Evolutionary conservation across 2,329 filamentous ascomycete species (phyloP), one percentile per base, ranked within the genome.

Genomic region (Scorias spongiosa): DNA sequence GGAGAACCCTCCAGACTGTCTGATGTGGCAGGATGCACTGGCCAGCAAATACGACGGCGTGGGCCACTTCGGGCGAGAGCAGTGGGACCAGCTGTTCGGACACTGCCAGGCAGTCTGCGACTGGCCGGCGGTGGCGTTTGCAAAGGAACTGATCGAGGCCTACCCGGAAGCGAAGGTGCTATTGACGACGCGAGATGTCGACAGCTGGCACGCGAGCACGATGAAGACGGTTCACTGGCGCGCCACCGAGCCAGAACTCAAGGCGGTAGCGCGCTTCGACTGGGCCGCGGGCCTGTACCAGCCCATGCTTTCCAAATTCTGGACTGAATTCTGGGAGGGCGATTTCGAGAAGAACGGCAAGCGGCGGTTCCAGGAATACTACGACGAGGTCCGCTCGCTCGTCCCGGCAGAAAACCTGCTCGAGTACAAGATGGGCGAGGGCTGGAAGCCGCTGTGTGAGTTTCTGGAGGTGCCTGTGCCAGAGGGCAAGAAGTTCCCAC

Each of bases 151-250:
- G 48, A 79, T 83, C 49, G 74, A 79, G 55, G 76, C 78, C 12
- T 84, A 84, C 57, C 80, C 80, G 1, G 76, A 83, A 44, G 80
- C 80, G 46, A 84, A 84, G 62, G 74, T 84, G 43, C 71, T 85
- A 41, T 66, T 84, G 49, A 80, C 77, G 11, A 78, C 72, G 45
- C 72, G 79, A 39, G 76, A 81, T 45, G 74, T 81, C 32, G 69
- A 82, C 58, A 73, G 74, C 36, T 83, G 79, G 76, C 67, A 72
- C 53, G 65, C 66, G 48, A 72, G 75, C 39, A 77, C 76, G 15
- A 74, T 79, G 71, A 77, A 76, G 62, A 82, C 78, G 5, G 76
- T 81, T 29, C 74, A 74, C 66, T 80, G 77, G 78, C 74, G 78
- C 42, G 76, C 71, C 42, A 79, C 72, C 18, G 78, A 81, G 57